Evolutionary conservation across 768 basidiomycete species (phyloP).

Genomic region (Daedaleopsis sinensis): DNA sequence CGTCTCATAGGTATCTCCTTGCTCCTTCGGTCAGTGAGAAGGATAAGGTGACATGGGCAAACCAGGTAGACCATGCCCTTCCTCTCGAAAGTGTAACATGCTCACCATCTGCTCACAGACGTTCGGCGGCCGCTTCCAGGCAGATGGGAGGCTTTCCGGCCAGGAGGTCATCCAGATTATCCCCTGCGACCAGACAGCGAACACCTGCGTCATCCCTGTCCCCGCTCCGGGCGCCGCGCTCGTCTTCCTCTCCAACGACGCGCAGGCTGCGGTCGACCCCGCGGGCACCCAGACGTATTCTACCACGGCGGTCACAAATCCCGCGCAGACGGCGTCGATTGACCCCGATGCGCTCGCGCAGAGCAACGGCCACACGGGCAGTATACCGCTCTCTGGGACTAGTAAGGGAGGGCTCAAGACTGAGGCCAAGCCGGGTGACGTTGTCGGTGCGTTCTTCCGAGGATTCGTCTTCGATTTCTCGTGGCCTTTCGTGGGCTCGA

Average conservation of each 20-base stretch:
- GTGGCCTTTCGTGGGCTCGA: background rate
- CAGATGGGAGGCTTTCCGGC: slow-evolving; percentile 70
- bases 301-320: slow-evolving; percentile 60
- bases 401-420: slow-evolving; percentile 22
- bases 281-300: slow-evolving; percentile 50
- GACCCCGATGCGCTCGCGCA: slow-evolving; percentile 58
- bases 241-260: slow-evolving; percentile 61
- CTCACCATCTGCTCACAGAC: slow-evolving; percentile 43
- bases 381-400: slow-evolving; percentile 22
- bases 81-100: background rate
- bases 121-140: slow-evolving; percentile 59
- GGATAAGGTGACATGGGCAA: slow-evolving; percentile 76
- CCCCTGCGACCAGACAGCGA: slow-evolving; percentile 54
- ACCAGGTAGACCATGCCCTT: slow-evolving; percentile 59
- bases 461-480: background rate
- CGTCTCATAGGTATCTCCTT: slow-evolving; percentile 51
- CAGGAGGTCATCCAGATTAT: slow-evolving; percentile 57
- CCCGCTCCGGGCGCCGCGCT: slow-evolving; percentile 75
- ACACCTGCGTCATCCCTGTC: slow-evolving; percentile 62
- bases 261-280: slow-evolving; percentile 38
- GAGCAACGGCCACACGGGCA: slow-evolving; percentile 58
- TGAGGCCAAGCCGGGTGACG: background rate
- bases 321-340: slow-evolving; percentile 57
- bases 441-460: background rate
- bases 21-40: slow-evolving; percentile 62